These are phyloP conservation scores for Spiraea crenata DNA, from an alignment of 331 rosid genomes.

Conservation along the genomic window DNA sequence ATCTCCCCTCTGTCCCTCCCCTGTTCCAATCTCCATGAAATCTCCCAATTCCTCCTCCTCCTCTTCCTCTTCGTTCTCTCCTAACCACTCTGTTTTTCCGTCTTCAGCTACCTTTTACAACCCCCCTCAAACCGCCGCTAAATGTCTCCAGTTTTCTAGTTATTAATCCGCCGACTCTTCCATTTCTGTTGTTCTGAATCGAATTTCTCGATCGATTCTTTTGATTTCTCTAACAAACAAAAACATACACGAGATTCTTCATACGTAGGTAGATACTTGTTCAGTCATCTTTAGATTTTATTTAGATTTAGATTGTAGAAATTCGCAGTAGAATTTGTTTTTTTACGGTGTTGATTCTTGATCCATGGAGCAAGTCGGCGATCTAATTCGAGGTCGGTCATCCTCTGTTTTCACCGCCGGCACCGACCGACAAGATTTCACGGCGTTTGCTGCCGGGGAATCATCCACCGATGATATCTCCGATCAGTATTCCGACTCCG, in stretches of 20 bases:
- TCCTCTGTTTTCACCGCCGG: slow-evolving; percentile 5
- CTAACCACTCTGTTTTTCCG: neutral
- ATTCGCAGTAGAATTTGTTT: neutral
- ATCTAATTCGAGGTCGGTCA: slow-evolving; percentile 4
- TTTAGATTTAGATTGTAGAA: neutral
- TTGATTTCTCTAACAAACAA: neutral
- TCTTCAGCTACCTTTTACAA: too few species aligned
- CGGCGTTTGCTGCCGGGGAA: neutral
- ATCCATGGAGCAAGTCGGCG: too few species aligned
- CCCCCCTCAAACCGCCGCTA: neutral
- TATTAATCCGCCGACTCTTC: neutral
- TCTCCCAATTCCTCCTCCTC: too few species aligned
- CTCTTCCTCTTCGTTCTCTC: too few species aligned
- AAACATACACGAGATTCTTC: neutral
- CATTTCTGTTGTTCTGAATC: neutral
- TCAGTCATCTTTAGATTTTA: neutral
- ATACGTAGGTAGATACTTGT: neutral
- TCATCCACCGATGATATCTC: neutral
- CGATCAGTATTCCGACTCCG: slow-evolving; percentile 11
- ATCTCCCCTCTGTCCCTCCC: neutral
- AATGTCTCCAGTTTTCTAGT: neutral
- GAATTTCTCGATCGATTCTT: neutral
- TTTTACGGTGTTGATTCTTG: too few species aligned
- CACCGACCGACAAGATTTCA: neutral
- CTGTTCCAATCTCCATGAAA: too few species aligned